Conservation (phyloP, 176 grass and related monocot genomes). For the Hyparrhenia diplandra region DNA sequence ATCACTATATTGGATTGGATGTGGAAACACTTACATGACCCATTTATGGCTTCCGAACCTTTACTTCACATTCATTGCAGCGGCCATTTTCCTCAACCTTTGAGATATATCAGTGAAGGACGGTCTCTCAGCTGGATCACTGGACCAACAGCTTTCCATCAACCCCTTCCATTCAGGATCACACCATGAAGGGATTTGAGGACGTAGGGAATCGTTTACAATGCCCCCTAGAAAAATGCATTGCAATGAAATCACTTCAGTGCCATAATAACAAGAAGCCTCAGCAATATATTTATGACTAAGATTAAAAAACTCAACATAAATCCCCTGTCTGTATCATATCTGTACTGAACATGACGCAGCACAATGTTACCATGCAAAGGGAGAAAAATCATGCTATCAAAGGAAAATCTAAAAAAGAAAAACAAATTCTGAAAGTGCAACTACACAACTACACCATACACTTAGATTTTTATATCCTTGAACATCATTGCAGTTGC, state of each 20-base stretch:
- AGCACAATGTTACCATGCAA: not conserved
- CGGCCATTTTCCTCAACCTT: slow-evolving; percentile 87
- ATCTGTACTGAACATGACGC: not conserved
- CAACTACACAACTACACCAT: not conserved
- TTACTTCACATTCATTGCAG: slow-evolving; percentile 84
- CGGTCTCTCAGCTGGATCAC: slow-evolving; percentile 72
- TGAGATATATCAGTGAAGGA: slow-evolving; percentile 96
- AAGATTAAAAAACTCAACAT: slow-evolving; percentile 17
- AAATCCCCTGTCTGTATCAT: slow-evolving; percentile 1
- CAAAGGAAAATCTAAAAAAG: not conserved
- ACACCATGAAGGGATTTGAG: slow-evolving; percentile 89
- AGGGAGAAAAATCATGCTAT: not conserved
- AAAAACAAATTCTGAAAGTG: not conserved
- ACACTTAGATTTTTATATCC: not conserved
- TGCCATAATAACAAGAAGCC: not conserved
- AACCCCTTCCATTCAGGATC: slow-evolving; percentile 98
- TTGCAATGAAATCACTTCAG: slow-evolving; percentile 18
- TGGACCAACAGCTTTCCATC: slow-evolving; percentile 88
- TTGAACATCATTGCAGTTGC: slow-evolving; percentile 4
- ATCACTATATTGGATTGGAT: slow-evolving; percentile 21
- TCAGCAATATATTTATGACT: slow-evolving; percentile 1
- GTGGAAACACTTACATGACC: slow-evolving; percentile 15
- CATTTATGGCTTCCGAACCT: not conserved
- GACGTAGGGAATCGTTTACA: slow-evolving; percentile 72
- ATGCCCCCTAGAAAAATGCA: slow-evolving; percentile 66